A percentile compares a stretch with the other conserved stretches of the same genome.
These are phyloP conservation scores for Chaetomiaceae sp. DNA, from an alignment of 2,329 filamentous ascomycete species.

Conservation along the genomic window DNA sequence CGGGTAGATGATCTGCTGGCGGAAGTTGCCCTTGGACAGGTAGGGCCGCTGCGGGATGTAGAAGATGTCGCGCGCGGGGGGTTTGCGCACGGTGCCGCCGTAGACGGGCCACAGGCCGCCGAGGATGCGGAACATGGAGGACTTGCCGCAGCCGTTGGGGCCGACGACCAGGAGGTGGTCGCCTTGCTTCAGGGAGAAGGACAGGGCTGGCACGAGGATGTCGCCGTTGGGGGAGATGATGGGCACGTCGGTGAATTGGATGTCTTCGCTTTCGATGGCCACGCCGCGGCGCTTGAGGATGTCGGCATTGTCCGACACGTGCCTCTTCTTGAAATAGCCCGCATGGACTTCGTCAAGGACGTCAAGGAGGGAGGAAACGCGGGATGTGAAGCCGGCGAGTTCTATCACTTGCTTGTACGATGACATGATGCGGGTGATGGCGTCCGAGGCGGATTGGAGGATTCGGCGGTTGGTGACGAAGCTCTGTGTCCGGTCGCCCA, in stretches of 20 bases:
- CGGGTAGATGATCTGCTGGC: constrained; percentile 95
- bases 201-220: constrained; percentile 77
- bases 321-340: constrained; percentile 91
- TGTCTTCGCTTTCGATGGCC: constrained; percentile 74
- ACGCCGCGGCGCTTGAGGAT: constrained; percentile 77
- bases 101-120: constrained; percentile 98
- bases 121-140: constrained; percentile 89
- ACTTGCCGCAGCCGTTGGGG: constrained; percentile 96
- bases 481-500: constrained; percentile 66
- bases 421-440: constrained; percentile 94
- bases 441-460: constrained; percentile 87
- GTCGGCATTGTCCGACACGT: constrained; percentile 83
- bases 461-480: constrained; percentile 94
- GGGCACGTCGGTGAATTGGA: constrained; percentile 82
- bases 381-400: constrained; percentile 87
- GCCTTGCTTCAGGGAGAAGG: constrained; percentile 77
- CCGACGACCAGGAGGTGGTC: constrained; percentile 93
- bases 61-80: constrained; percentile 88
- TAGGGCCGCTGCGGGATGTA: constrained; percentile 97
- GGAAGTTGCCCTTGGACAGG: constrained; percentile 81
- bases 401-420: constrained; percentile 97
- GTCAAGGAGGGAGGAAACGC: constrained; percentile 81
- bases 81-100: constrained; percentile 86
- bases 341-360: constrained; percentile 91
- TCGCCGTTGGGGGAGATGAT: constrained; percentile 97